Evolutionary conservation across 2,329 filamentous ascomycete species (phyloP).

Genomic region (Trichoderma cornu-damae): DNA sequence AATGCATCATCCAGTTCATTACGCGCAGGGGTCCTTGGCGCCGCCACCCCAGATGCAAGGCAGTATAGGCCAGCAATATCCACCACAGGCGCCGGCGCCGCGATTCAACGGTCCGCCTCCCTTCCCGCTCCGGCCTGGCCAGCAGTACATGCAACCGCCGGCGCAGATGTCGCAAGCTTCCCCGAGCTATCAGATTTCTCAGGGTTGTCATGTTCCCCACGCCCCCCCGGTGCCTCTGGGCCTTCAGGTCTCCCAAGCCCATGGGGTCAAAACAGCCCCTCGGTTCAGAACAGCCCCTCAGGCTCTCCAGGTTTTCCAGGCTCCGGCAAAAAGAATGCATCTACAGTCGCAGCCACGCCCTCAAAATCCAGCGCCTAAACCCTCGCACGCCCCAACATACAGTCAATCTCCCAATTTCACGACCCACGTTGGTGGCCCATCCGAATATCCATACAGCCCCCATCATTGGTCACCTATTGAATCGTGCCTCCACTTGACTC

Average conservation of each 20-base stretch:
- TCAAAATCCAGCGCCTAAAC: neutral
- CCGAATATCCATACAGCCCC: constrained; percentile 39
- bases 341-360: neutral
- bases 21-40: neutral
- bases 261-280: too few species aligned
- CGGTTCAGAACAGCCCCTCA: neutral
- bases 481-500: constrained; percentile 44
- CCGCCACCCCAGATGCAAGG: neutral
- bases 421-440: constrained; percentile 1
- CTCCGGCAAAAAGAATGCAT: neutral
- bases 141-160: neutral
- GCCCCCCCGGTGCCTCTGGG: too few species aligned
- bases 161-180: neutral
- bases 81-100: neutral
- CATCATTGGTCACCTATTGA: constrained; percentile 40
- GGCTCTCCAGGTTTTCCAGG: neutral
- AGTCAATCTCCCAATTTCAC: neutral
- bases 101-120: neutral
- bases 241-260: too few species aligned
- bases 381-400: neutral
- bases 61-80: neutral
- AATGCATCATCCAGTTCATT: neutral
- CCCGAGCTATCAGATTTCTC: neutral
- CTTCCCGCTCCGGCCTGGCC: neutral
- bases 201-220: too few species aligned